Evolutionary conservation across 2,329 filamentous ascomycete species (phyloP), one percentile per base, ranked within the genome.

Genomic region (Monilinia vaccinii-corymbosi): DNA sequence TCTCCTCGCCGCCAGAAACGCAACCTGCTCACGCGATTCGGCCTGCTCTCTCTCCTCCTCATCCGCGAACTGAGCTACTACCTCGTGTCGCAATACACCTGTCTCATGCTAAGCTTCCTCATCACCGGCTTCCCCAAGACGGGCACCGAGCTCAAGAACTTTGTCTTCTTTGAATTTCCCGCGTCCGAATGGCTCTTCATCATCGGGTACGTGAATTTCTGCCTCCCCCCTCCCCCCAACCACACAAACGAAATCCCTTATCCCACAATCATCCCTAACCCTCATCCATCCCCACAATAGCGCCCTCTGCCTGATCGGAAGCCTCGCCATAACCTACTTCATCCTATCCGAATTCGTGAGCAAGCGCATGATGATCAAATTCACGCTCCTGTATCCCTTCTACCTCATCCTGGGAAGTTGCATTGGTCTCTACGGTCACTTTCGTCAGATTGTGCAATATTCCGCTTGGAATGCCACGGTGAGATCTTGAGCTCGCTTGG

Each of bases 141-240:
- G 31, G 70, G 72, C 9, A 60, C 60, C 8, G 71, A 72, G 16
- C 68, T 78, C 4, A 73, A 72, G 47, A 71, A 69, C 16, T 66
- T 79, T 9, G 68, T 79, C 34, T 79, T 78, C 68, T 79, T 79
- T 64, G 74, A 77, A 46, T 79, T 77, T 61, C 76, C 76, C 0
- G 69, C 78, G 58, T 75, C 76, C 13, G 73, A 76, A 63, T 79
- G 77, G 77, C 73, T 79, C 34, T 75, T 75, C 60, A 69, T 76
- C 45, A 72, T 75, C 32, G 75, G 74, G 75, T 76, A 71, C n/a
- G 71, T 67, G 45, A 16, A 28, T 50, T 28, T 4, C 9, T 6
- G 6, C 3, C n/a, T 1, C 1, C 34, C 14, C 34, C 9, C 16
- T 11, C 23, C 6, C 21, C 49, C 9, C 5, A 9, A n/a, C 13